Conservation (phyloP, 1,284 basidiomycete genomes). For the Tylopilus sp. region DNA sequence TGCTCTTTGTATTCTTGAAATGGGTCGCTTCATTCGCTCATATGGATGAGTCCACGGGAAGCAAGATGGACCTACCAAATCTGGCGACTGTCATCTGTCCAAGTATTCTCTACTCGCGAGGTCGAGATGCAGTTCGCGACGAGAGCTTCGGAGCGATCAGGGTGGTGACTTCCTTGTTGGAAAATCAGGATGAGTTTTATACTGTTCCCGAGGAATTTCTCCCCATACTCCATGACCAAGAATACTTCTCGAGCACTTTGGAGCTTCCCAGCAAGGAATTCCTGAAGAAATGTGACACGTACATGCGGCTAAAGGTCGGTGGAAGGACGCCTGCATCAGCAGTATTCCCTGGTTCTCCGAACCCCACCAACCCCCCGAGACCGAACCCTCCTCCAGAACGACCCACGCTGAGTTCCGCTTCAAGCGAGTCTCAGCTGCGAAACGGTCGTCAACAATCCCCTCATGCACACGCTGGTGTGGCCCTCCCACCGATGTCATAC, state of each 20-base stretch:
- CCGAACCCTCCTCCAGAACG: constrained; percentile 36
- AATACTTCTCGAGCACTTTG: constrained; percentile 79
- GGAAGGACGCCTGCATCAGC: constrained; percentile 44
- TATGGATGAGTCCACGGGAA: constrained; percentile 96
- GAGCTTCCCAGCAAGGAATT: constrained; percentile 89
- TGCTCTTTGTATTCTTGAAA: constrained; percentile 96
- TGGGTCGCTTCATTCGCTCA: constrained; percentile 99
- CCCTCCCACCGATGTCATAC: constrained; percentile 47
- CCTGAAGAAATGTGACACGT: constrained; percentile 85
- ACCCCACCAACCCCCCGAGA: constrained; percentile 23
- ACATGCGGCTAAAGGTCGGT: constrained; percentile 54
- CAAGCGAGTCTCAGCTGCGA: constrained; percentile 43
- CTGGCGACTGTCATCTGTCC: constrained; percentile 98
- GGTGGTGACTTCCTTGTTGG: constrained; percentile 82
- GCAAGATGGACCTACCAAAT: constrained; percentile 97
- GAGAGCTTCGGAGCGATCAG: constrained; percentile 92
- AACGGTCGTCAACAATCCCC: constrained; percentile 48
- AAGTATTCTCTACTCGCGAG: constrained; percentile 88
- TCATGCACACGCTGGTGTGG: constrained; percentile 38
- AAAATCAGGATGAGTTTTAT: constrained; percentile 94
- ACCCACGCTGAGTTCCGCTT: constrained; percentile 34
- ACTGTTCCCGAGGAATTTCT: constrained; percentile 85
- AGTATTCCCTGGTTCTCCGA: constrained; percentile 32
- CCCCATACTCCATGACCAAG: constrained; percentile 79
- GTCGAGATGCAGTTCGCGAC: constrained; percentile 84